A percentile compares a stretch with the other conserved stretches of the same genome.
These are phyloP conservation scores for Lipomyces anomalus DNA, from an alignment of 805 yeast species.

Conservation along the genomic window DNA sequence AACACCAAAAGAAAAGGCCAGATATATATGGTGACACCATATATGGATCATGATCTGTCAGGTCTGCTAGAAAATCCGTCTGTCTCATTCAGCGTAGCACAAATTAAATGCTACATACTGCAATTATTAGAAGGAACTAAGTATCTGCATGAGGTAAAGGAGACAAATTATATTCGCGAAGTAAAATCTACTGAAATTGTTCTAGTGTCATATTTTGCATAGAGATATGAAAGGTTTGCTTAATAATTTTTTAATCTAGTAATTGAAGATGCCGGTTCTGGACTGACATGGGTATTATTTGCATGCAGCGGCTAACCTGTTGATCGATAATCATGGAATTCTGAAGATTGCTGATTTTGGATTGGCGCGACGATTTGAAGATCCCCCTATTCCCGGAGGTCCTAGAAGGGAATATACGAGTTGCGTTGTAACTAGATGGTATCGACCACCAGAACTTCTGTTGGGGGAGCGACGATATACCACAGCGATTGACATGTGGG, in stretches of 20 bases:
- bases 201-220: constrained; percentile 49
- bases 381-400: constrained; percentile 45
- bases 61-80: constrained; percentile 81
- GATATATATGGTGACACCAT: constrained; percentile 86
- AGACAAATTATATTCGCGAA: too few relatives aligned
- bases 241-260: too few relatives aligned
- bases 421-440: constrained; percentile 95
- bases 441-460: constrained; percentile 89
- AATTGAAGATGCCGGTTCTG: too few relatives aligned
- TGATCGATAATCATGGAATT: constrained; percentile 69
- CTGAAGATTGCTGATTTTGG: constrained; percentile 95
- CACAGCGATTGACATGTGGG: constrained; percentile 97
- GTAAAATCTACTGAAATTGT: too few relatives aligned
- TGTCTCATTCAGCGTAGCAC: constrained; percentile 53
- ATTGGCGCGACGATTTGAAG: constrained; percentile 65
- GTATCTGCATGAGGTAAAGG: constrained; percentile 54
- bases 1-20: constrained; percentile 31
- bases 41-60: constrained; percentile 86
- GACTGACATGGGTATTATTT: background rate
- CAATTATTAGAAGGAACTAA: constrained; percentile 78
- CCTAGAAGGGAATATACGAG: constrained; percentile 45
- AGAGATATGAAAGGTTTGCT: constrained; percentile 68
- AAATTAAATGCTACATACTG: constrained; percentile 75
- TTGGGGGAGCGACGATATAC: constrained; percentile 82
- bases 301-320: constrained; percentile 68